phyloP scores from a whole-genome alignment of 2,329 filamentous ascomycete genomes.

The Claviceps africana region DNA sequence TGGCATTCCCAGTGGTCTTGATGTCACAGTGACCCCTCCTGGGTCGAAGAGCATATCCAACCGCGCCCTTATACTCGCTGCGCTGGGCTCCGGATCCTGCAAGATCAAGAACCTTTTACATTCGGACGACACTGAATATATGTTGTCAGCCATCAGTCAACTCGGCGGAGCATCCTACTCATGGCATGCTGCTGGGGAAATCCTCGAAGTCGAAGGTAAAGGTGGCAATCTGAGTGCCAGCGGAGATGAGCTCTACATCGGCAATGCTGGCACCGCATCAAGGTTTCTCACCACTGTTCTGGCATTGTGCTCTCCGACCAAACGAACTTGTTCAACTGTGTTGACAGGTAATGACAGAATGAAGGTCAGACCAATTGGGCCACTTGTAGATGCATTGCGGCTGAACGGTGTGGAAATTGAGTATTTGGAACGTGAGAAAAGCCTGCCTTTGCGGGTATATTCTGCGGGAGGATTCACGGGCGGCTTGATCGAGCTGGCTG shows the following conservation, averaged over 20 bases:
- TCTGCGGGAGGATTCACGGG: constrained; percentile 74
- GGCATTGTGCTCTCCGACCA: constrained; percentile 59
- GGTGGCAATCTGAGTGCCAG: constrained; percentile 74
- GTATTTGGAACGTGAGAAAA: constrained; percentile 71
- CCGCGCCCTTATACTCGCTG: constrained; percentile 82
- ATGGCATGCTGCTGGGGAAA: constrained; percentile 91
- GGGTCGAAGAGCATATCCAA: constrained; percentile 98
- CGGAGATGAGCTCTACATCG: constrained; percentile 68
- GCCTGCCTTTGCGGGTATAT: constrained; percentile 69
- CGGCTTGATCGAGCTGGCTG: constrained; percentile 79
- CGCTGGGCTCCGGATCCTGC: constrained; percentile 73
- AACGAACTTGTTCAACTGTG: constrained; percentile 50
- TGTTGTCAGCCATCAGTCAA: constrained; percentile 80
- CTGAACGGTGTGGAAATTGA: constrained; percentile 77
- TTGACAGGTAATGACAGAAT: constrained; percentile 91
- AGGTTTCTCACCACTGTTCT: constrained; percentile 89
- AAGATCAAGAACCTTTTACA: constrained; percentile 85
- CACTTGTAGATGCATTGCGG: constrained; percentile 78
- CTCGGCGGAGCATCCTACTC: constrained; percentile 77
- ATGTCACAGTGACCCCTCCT: constrained; percentile 70
- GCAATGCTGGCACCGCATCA: constrained; percentile 92
- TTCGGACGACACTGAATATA: constrained; percentile 93
- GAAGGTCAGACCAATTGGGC: constrained; percentile 88
- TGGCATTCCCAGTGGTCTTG: constrained; percentile 49
- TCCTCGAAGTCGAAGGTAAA: constrained; percentile 77